phyloP scores from a whole-genome alignment of 345 rosid genomes.

The Salix brachista region DNA sequence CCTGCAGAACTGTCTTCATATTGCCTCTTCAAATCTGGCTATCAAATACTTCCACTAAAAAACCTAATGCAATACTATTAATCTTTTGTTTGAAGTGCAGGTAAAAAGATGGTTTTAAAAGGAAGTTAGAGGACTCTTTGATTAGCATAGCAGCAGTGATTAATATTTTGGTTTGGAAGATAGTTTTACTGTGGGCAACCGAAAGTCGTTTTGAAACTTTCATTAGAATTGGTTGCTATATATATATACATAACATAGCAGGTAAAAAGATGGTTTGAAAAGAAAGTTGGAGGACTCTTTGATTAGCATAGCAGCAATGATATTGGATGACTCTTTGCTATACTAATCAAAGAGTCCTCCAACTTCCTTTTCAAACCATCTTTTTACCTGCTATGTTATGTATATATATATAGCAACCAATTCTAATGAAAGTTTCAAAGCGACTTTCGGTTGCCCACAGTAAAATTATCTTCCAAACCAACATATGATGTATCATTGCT shows the following conservation, averaged over 20 bases:
- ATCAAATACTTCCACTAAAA: too few species aligned
- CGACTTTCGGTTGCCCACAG: too few species aligned
- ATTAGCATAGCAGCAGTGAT: not conserved
- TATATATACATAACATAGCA: not conserved
- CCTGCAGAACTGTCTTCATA: not conserved
- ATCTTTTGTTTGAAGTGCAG: constrained; percentile 11
- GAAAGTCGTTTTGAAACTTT: too few species aligned
- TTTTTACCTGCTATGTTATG: constrained; percentile 27
- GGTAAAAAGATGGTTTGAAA: constrained; percentile 39
- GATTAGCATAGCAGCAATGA: constrained; percentile 11
- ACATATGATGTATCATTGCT: too few species aligned
- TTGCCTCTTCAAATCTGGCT: too few species aligned
- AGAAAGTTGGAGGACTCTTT: constrained; percentile 30
- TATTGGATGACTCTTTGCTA: too few species aligned
- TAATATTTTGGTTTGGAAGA: too few species aligned
- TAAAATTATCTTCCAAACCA: too few species aligned
- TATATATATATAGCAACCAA: too few species aligned
- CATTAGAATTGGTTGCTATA: too few species aligned
- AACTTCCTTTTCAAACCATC: constrained; percentile 30
- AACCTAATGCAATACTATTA: not conserved
- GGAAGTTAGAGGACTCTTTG: constrained; percentile 29
- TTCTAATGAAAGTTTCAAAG: too few species aligned
- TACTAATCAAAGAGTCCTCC: constrained; percentile 28
- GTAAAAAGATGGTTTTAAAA: constrained; percentile 30
- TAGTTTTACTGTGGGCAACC: too few species aligned